Conservation (phyloP, 23 red algal genomes). For the Gracilaria domingensis region DNA sequence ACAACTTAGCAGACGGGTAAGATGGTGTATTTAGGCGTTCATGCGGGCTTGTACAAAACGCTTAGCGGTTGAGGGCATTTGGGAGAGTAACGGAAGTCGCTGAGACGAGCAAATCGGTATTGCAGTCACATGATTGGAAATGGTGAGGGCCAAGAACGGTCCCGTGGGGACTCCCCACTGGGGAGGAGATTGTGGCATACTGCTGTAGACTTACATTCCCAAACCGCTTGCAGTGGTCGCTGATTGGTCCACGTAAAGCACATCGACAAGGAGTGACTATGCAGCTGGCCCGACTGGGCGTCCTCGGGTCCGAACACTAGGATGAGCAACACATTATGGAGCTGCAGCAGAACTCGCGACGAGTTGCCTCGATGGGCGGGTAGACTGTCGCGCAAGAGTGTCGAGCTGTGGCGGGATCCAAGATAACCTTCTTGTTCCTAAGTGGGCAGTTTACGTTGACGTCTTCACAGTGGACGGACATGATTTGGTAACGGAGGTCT, state of each 20-base stretch:
- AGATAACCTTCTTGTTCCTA: too few species aligned
- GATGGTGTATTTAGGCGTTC: neutral
- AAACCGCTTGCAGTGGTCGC: neutral
- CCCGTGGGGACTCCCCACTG: too few species aligned
- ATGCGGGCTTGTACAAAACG: neutral
- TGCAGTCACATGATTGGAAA: neutral
- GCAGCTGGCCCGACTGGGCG: neutral
- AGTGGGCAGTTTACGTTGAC: conserved; percentile 4
- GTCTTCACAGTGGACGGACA: neutral
- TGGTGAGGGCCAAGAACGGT: neutral
- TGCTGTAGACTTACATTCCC: conserved; percentile 11
- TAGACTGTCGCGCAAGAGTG: too few species aligned
- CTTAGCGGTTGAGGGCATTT: neutral
- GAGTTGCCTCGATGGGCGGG: too few species aligned
- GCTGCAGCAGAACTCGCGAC: too few species aligned
- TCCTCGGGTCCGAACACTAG: neutral
- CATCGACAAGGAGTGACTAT: neutral
- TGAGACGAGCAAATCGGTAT: neutral
- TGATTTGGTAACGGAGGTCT: conserved; percentile 46
- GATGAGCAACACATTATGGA: too few species aligned
- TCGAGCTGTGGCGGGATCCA: too few species aligned
- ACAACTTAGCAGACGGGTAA: neutral
- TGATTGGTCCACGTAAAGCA: conserved; percentile 22
- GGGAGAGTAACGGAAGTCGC: conserved; percentile 7
- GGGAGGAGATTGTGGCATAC: neutral